Conservation (phyloP, 345 rosid genomes). For the Camelina neglecta region DNA sequence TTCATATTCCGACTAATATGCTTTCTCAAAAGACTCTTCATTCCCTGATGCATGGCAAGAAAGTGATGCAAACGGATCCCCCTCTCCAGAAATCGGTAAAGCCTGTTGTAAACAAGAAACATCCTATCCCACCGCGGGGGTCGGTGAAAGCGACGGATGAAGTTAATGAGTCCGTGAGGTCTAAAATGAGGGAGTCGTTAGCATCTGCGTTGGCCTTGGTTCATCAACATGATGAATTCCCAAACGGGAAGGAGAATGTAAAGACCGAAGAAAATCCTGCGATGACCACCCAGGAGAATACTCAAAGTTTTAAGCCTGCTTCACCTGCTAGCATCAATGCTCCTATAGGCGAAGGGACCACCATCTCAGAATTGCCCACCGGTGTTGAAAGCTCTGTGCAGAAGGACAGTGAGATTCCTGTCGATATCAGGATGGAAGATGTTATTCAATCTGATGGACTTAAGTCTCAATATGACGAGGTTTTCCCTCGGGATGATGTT, state of each 20-base stretch:
- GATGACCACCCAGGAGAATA: constrained; percentile 28
- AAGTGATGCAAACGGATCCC: constrained; percentile 39
- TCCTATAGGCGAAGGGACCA: constrained; percentile 36
- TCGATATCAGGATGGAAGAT: constrained; percentile 36
- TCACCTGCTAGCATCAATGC: constrained; percentile 33
- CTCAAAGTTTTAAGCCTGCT: constrained; percentile 43
- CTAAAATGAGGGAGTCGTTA: constrained; percentile 89
- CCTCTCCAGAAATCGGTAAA: constrained; percentile 52
- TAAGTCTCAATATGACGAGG: constrained; percentile 51
- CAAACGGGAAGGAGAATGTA: constrained; percentile 46
- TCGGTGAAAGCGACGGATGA: constrained; percentile 51
- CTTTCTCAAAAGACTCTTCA: constrained; percentile 47
- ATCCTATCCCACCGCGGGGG: constrained; percentile 48
- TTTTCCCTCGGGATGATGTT: constrained; percentile 63
- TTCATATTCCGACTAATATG: constrained; percentile 53
- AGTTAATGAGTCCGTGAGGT: constrained; percentile 71
- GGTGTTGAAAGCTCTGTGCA: constrained; percentile 38
- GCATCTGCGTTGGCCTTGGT: constrained; percentile 84
- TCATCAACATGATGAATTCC: constrained; percentile 41
- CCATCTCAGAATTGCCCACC: constrained; percentile 31
- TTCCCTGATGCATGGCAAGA: constrained; percentile 53
- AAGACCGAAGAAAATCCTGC: constrained; percentile 45
- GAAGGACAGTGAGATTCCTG: constrained; percentile 34
- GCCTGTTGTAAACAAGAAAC: constrained; percentile 49
- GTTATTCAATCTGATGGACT: constrained; percentile 43